phyloP scores from a whole-genome alignment of 129 eudicot species.

The sunflower (Helianthus annuus) region DNA sequence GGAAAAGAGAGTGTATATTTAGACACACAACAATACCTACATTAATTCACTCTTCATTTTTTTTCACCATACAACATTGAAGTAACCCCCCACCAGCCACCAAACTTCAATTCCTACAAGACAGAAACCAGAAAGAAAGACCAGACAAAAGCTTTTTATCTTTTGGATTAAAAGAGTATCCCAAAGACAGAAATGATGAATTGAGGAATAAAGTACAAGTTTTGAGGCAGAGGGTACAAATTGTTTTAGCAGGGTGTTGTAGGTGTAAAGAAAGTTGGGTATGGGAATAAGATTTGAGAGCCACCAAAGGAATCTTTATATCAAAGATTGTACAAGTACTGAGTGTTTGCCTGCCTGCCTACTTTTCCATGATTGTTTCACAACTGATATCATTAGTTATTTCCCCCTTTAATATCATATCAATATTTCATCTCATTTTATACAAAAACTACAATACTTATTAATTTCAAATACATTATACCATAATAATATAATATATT shows the following conservation, averaged over 20 bases:
- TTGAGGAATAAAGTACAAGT: slow-evolving; percentile 17
- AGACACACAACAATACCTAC: slow-evolving; percentile 31
- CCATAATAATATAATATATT: too few relatives aligned
- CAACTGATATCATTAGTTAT: slow-evolving; percentile 43
- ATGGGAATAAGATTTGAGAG: too few relatives aligned
- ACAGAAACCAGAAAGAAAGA: slow-evolving; percentile 16
- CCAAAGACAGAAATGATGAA: slow-evolving; percentile 24
- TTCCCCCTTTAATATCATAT: slow-evolving; percentile 39
- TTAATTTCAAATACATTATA: too few relatives aligned
- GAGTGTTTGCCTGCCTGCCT: slow-evolving; percentile 36
- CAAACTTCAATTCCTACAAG: slow-evolving; percentile 3
- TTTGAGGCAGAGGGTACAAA: slow-evolving; percentile 20
- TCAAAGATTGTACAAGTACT: slow-evolving; percentile 40
- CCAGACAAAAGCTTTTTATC: slow-evolving; percentile 39
- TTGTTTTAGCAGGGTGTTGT: not conserved
- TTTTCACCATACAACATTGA: slow-evolving; percentile 16
- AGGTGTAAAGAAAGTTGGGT: slow-evolving; percentile 29
- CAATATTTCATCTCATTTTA: not conserved
- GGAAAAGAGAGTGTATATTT: slow-evolving; percentile 27
- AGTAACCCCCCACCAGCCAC: not conserved
- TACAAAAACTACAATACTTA: not conserved
- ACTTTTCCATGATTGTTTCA: slow-evolving; percentile 45
- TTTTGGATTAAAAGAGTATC: slow-evolving; percentile 31
- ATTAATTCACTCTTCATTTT: slow-evolving; percentile 2
- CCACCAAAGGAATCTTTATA: slow-evolving; percentile 37